A percentile compares a stretch with the other conserved stretches of the same genome.
Evolutionary conservation across 192 early-diverging fungal species (phyloP).

Genomic region (Thamnidium elegans): DNA sequence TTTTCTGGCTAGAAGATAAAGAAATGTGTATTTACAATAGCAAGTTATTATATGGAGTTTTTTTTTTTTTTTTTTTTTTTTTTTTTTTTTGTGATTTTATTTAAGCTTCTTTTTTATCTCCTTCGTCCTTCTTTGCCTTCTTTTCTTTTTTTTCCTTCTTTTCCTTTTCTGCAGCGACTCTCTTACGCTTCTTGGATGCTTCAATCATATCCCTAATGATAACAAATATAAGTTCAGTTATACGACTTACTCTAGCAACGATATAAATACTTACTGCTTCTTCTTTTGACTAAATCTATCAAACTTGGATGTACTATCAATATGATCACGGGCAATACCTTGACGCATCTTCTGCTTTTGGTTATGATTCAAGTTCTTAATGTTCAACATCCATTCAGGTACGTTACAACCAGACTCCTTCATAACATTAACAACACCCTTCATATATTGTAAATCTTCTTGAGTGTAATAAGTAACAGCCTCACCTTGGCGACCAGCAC

Average conservation of each 20-base stretch:
- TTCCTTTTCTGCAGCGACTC: not conserved
- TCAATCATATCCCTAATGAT: slow-evolving; percentile 36
- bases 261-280: slow-evolving; percentile 50
- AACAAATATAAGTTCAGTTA: not conserved
- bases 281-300: slow-evolving; percentile 67
- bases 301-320: slow-evolving; percentile 76
- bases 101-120: not conserved
- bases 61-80: not conserved
- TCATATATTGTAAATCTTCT: slow-evolving; percentile 85
- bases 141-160: slow-evolving; percentile 8
- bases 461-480: slow-evolving; percentile 96
- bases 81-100: not conserved
- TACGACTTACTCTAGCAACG: too few relatives aligned
- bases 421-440: slow-evolving; percentile 97
- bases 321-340: slow-evolving; percentile 68
- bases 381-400: slow-evolving; percentile 95
- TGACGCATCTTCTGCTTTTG: slow-evolving; percentile 69
- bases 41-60: too few relatives aligned
- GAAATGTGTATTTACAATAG: too few relatives aligned
- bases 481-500: slow-evolving; percentile 87
- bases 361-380: slow-evolving; percentile 74
- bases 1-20: too few relatives aligned
- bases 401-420: slow-evolving; percentile 91
- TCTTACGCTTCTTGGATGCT: slow-evolving; percentile 40
- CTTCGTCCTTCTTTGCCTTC: slow-evolving; percentile 2